Percentiles rank a stretch among this genome's conserved stretches.
These are phyloP conservation scores for Vanrija sp. DNA, from an alignment of 1,284 basidiomycete genomes.

Conservation along the genomic window DNA sequence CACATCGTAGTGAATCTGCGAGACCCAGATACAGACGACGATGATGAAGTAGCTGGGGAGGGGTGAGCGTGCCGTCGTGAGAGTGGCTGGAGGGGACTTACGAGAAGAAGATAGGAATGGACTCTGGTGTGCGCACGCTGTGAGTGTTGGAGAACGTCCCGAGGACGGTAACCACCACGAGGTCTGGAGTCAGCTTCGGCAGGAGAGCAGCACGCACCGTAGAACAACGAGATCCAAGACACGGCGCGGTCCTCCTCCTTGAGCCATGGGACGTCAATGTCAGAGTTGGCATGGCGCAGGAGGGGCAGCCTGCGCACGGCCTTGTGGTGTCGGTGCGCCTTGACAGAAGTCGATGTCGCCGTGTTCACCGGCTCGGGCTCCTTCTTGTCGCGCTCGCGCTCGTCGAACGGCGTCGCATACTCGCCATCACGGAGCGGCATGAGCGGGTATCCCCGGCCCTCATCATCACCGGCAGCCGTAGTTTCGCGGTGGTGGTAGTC, in stretches of 20 bases:
- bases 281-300: too few species aligned
- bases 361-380: too few species aligned
- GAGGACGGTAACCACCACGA: constrained; percentile 34
- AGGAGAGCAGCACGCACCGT: constrained; percentile 12
- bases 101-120: constrained; percentile 28
- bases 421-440: too few species aligned
- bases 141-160: constrained; percentile 27
- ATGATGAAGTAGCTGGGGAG: constrained; percentile 22
- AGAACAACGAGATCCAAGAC: constrained; percentile 30
- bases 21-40: constrained; percentile 32
- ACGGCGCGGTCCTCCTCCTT: constrained; percentile 19
- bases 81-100: neutral
- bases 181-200: constrained; percentile 15
- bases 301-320: too few species aligned
- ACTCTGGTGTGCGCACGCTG: constrained; percentile 18
- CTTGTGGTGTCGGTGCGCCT: too few species aligned
- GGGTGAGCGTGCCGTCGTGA: too few species aligned
- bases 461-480: too few species aligned
- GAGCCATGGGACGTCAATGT: constrained; percentile 18
- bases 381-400: too few species aligned
- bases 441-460: too few species aligned
- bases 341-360: too few species aligned
- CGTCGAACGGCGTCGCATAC: too few species aligned
- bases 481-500: too few species aligned
- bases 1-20: constrained; percentile 34